A percentile compares a stretch with the other conserved stretches of the same genome.
These are phyloP conservation scores for Camellia japonica DNA, from an alignment of 148 eudicot species.

Conservation along the genomic window DNA sequence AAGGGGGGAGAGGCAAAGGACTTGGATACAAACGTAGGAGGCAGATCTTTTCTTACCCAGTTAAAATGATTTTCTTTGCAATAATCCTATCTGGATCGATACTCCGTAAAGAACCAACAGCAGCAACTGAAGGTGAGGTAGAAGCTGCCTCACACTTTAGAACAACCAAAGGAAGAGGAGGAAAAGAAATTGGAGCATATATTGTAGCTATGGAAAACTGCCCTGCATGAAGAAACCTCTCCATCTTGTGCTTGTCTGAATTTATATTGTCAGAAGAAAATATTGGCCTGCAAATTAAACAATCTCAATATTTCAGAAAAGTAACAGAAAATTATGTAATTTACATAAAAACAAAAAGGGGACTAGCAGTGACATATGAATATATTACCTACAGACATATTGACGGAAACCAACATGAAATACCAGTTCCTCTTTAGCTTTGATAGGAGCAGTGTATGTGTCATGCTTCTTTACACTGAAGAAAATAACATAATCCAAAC, in stretches of 20 bases:
- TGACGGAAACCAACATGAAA: constrained; percentile 98
- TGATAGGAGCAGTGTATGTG: constrained; percentile 78
- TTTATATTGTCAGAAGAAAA: constrained; percentile 75
- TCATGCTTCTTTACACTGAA: constrained; percentile 87
- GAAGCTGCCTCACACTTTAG: constrained; percentile 52
- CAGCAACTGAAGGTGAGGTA: constrained; percentile 61
- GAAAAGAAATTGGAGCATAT: constrained; percentile 88
- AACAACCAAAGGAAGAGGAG: constrained; percentile 74
- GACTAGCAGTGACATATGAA: not conserved
- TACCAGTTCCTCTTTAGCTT: constrained; percentile 82
- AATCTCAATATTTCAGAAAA: not conserved
- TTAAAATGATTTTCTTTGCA: constrained; percentile 76
- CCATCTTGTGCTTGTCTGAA: constrained; percentile 95
- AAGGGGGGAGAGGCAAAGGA: not conserved
- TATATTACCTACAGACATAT: constrained; percentile 63
- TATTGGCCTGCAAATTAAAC: constrained; percentile 62
- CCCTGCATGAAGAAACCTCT: constrained; percentile 93
- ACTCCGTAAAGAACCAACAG: constrained; percentile 72
- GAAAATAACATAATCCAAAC: constrained; percentile 11
- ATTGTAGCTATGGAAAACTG: constrained; percentile 81
- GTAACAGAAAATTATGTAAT: not conserved
- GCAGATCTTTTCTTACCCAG: constrained; percentile 55
- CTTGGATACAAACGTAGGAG: not conserved
- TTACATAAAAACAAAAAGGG: not conserved
- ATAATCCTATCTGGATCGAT: constrained; percentile 82